Conservation (phyloP, 768 basidiomycete species). For the Mycena epipterygia region DNA sequence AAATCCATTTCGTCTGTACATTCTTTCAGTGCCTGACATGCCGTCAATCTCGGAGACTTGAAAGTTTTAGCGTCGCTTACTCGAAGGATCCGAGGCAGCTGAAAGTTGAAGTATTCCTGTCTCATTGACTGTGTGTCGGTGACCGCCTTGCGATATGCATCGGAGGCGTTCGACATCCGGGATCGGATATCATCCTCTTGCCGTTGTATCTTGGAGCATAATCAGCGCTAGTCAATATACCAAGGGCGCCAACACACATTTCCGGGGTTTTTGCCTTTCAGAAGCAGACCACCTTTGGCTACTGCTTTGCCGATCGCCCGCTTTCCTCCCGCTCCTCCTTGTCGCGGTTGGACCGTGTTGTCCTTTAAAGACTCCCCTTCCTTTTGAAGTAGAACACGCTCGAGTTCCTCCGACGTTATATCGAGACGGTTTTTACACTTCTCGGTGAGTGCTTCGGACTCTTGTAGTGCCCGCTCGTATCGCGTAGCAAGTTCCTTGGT, state of each 20-base stretch:
- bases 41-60: constrained; percentile 15
- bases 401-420: constrained; percentile 92
- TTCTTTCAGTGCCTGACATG: constrained; percentile 86
- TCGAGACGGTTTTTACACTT: constrained; percentile 92
- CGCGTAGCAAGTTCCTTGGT: constrained; percentile 92
- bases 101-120: constrained; percentile 98
- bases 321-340: constrained; percentile 77
- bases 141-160: constrained; percentile 91
- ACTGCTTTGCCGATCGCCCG: constrained; percentile 92
- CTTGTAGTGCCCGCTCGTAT: constrained; percentile 90
- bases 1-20: constrained; percentile 96
- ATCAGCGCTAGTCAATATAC: constrained; percentile 27
- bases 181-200: constrained; percentile 96
- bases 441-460: constrained; percentile 88
- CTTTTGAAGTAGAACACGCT: constrained; percentile 92
- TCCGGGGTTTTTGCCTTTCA: constrained; percentile 94
- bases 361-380: constrained; percentile 95
- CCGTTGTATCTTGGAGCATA: constrained; percentile 75
- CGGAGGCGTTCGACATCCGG: constrained; percentile 88
- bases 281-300: constrained; percentile 87
- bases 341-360: constrained; percentile 74
- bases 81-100: constrained; percentile 92
- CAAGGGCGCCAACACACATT: constrained; percentile 63
- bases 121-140: constrained; percentile 90
- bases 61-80: constrained; percentile 59